Evolutionary conservation across 306 rosid genomes (phyloP), one percentile per base, ranked within the genome.

Genomic region (Notholithocarpus densiflorus): DNA sequence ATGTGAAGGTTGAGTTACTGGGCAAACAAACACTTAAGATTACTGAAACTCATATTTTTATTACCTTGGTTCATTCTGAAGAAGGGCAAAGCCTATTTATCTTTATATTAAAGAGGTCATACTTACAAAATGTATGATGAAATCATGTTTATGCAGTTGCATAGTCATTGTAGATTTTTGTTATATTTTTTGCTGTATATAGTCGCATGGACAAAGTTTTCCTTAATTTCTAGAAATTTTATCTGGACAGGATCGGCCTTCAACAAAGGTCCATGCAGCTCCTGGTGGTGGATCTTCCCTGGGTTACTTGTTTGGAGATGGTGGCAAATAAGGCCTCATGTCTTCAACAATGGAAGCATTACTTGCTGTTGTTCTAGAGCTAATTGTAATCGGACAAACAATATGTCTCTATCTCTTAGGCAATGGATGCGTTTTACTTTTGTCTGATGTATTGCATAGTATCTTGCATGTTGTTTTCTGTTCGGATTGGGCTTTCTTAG

Each of bases 271-370:
- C 71, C 87, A 81, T 62, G 54, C 87, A 1, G 80, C 80, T 26
- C 87, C 85, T 12, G 84, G 87, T 0, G 85, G 84, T 4, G 82
- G 82, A 80, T 84, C 87, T 56, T 84, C 85, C 6, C 72, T 84
- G 43, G 87, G 80, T 3, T 80, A 84, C 71, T 54, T 84, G 69
- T 81, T 84, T 65, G 87, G 87, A 65, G 83, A 72, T 34, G 71
- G 59, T n/a, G 65, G 65, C 29, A 59, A 59, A 59, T 59, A 59
- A 59, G 27, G 29, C 27, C 26, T 10, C 10, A 7, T 8, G 17
- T 21, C 65, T 21, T 21, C 17, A 21, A 59, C 23, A 21, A 20
- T 59, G 65, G 65, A 59, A 59, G 65, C 29, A 59, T 21, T 59
- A 4, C 53, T 48, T 21, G 65, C 27, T 8, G 65, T 21, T n/a